phyloP scores from a whole-genome alignment of 352 stramenopile genomes.

The Achlya hypogyna region DNA sequence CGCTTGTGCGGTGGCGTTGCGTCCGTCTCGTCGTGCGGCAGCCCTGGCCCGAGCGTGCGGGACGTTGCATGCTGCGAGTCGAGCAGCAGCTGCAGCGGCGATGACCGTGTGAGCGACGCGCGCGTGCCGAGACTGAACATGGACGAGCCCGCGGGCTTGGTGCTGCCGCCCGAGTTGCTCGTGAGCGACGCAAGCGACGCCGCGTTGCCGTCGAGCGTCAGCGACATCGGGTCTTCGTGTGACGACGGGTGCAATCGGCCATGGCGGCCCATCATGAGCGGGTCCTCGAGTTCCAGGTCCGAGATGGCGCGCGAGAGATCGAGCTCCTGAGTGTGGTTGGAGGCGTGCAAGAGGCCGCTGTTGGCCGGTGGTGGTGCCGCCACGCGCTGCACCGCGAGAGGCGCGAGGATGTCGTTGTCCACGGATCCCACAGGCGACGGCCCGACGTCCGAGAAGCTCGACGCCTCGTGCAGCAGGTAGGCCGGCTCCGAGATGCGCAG shows the following conservation, averaged over 20 bases:
- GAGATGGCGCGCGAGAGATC: constrained; percentile 67
- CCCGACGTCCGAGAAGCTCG: constrained; percentile 5
- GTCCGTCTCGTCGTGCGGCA: neutral
- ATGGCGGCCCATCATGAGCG: constrained; percentile 53
- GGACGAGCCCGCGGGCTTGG: neutral
- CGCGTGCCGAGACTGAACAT: neutral
- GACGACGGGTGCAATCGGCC: constrained; percentile 13
- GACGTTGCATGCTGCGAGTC: neutral
- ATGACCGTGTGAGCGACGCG: neutral
- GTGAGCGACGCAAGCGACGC: neutral
- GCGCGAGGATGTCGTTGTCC: constrained; percentile 26
- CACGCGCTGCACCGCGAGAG: neutral
- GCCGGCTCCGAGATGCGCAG: constrained; percentile 4
- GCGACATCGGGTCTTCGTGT: constrained; percentile 23
- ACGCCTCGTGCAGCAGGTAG: constrained; percentile 3
- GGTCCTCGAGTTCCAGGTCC: constrained; percentile 68
- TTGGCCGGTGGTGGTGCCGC: neutral
- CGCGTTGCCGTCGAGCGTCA: neutral
- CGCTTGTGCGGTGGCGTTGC: neutral
- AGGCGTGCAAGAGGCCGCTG: constrained; percentile 25
- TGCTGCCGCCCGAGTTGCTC: constrained; percentile 8
- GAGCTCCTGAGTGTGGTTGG: constrained; percentile 66
- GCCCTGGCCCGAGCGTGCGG: neutral
- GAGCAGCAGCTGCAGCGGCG: neutral
- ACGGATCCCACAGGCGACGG: constrained; percentile 2